Evolutionary conservation across 805 yeast species (phyloP).

Genomic region (Jamesozyma spencerorum): DNA sequence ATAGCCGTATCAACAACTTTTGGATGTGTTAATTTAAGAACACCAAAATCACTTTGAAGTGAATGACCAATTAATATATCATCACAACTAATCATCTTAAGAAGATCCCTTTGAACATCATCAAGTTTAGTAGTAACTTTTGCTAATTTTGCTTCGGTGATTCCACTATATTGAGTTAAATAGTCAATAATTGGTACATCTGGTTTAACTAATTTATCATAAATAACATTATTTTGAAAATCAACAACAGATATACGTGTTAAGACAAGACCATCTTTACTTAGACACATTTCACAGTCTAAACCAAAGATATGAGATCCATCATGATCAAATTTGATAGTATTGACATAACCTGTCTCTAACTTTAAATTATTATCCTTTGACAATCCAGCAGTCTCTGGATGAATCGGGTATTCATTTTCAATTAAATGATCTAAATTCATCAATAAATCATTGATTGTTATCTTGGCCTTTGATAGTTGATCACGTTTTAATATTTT

Average conservation of each 20-base stretch:
- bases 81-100: slow-evolving; percentile 38
- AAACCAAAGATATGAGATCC: slow-evolving; percentile 64
- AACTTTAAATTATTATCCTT: slow-evolving; percentile 3
- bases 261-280: slow-evolving; percentile 57
- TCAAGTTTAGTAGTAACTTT: slow-evolving; percentile 51
- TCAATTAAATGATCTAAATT: slow-evolving; percentile 38
- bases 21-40: slow-evolving; percentile 62
- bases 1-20: slow-evolving; percentile 72
- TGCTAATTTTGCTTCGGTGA: slow-evolving; percentile 57
- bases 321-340: slow-evolving; percentile 43
- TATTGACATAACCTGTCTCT: slow-evolving; percentile 40
- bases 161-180: slow-evolving; percentile 77
- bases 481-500: slow-evolving; percentile 32
- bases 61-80: slow-evolving; percentile 88
- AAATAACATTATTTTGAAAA: slow-evolving; percentile 46
- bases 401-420: slow-evolving; percentile 56
- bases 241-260: slow-evolving; percentile 73
- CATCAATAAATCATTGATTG: slow-evolving; percentile 46
- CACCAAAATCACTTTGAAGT: slow-evolving; percentile 70
- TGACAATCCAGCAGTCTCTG: slow-evolving; percentile 20
- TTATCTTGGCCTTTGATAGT: slow-evolving; percentile 30
- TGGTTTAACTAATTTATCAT: slow-evolving; percentile 77
- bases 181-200: slow-evolving; percentile 66
- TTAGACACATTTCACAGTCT: slow-evolving; percentile 89
- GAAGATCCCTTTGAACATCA: slow-evolving; percentile 58